A percentile compares a stretch with the other conserved stretches of the same genome.
These are phyloP conservation scores for Alternaria ethzedia DNA, from an alignment of 2,329 filamentous ascomycete species.

Conservation along the genomic window DNA sequence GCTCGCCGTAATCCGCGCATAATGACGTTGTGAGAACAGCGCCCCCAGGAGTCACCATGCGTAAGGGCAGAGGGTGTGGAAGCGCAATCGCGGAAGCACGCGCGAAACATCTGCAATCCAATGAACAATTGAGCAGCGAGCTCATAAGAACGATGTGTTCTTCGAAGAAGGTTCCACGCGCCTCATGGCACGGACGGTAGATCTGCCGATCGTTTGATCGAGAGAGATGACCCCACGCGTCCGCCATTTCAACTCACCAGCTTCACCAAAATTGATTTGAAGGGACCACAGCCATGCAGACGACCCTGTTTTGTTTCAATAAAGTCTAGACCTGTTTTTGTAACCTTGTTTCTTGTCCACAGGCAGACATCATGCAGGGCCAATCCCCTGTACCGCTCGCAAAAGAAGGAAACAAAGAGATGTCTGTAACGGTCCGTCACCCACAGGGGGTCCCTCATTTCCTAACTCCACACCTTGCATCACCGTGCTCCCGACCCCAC, in stretches of 20 bases:
- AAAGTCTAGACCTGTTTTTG: background rate
- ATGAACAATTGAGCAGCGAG: background rate
- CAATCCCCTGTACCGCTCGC: background rate
- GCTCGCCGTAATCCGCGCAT: background rate
- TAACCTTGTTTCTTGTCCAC: background rate
- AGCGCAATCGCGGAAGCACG: background rate
- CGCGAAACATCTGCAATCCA: background rate
- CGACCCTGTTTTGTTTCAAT: background rate
- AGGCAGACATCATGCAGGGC: background rate
- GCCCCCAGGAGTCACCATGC: background rate
- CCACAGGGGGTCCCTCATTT: background rate
- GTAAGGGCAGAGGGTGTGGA: accelerated
- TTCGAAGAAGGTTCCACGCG: background rate
- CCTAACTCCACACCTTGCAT: background rate
- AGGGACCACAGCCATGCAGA: conserved; percentile 3
- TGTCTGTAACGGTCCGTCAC: conserved; percentile 4
- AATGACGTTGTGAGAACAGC: background rate
- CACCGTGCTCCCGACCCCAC: background rate
- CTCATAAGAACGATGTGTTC: background rate
- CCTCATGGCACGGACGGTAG: conserved; percentile 1
- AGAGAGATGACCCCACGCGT: conserved; percentile 17
- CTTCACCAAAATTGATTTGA: background rate
- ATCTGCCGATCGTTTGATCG: conserved; percentile 6
- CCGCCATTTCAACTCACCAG: conserved; percentile 14
- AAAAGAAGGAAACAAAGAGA: conserved; percentile 5